A percentile compares a stretch with the other conserved stretches of the same genome.
Conservation (phyloP, 306 rosid species). For the Gastrolobium villosum region DNA sequence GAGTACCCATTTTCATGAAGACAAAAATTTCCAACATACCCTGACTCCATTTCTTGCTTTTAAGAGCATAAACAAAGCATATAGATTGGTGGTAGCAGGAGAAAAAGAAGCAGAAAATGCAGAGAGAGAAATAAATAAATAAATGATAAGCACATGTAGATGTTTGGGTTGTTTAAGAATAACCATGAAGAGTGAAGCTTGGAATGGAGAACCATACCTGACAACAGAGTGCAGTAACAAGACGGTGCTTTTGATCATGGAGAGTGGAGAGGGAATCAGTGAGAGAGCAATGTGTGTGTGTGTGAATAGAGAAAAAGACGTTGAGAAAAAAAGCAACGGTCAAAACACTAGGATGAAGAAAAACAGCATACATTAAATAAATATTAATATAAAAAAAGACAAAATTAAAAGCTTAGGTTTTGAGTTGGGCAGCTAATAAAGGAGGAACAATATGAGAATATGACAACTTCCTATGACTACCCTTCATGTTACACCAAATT, state of each 20-base stretch:
- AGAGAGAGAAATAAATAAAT: background rate
- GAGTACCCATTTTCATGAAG: slow-evolving; percentile 38
- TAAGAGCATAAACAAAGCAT: background rate
- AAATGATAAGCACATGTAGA: background rate
- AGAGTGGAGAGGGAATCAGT: slow-evolving; percentile 48
- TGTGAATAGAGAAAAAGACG: slow-evolving; percentile 69
- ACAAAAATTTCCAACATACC: slow-evolving; percentile 10
- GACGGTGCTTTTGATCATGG: slow-evolving; percentile 57
- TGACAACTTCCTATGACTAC: slow-evolving; percentile 38
- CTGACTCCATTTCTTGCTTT: background rate
- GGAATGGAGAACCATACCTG: slow-evolving; percentile 56
- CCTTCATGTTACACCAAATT: slow-evolving; percentile 45
- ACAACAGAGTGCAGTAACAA: slow-evolving; percentile 48
- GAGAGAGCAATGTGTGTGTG: slow-evolving; percentile 41
- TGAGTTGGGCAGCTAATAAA: slow-evolving; percentile 60
- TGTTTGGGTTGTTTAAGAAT: background rate
- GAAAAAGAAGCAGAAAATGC: slow-evolving; percentile 32
- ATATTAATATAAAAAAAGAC: background rate
- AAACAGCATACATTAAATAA: background rate
- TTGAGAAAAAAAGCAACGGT: slow-evolving; percentile 80
- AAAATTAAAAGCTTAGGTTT: slow-evolving; percentile 49
- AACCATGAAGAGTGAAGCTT: slow-evolving; percentile 17
- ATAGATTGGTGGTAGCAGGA: background rate
- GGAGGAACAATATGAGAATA: slow-evolving; percentile 49
- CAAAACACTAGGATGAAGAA: slow-evolving; percentile 55